Percentiles rank a stretch among this genome's conserved stretches.
Evolutionary conservation across 805 yeast species (phyloP).

Genomic region (Saturnispora besseyi): DNA sequence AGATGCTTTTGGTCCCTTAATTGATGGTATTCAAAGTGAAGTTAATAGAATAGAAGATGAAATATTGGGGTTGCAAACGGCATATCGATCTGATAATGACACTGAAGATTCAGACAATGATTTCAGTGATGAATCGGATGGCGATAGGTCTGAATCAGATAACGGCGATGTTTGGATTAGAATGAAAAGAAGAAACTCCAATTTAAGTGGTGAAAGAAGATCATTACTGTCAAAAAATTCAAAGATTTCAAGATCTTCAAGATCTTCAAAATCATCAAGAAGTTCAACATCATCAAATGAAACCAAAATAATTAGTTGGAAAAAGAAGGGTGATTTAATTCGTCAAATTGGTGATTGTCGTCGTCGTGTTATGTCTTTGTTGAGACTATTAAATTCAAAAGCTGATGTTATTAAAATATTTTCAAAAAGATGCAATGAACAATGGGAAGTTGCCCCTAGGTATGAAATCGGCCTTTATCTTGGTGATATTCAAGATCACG

Average conservation of each 20-base stretch:
- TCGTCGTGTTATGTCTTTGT: slow-evolving; percentile 83
- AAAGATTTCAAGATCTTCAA: slow-evolving; percentile 11
- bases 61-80: slow-evolving; percentile 78
- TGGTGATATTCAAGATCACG: slow-evolving; percentile 97
- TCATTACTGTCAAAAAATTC: slow-evolving; percentile 15
- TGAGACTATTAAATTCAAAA: slow-evolving; percentile 78
- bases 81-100: slow-evolving; percentile 36
- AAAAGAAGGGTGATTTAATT: slow-evolving; percentile 88
- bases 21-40: slow-evolving; percentile 87
- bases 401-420: slow-evolving; percentile 98
- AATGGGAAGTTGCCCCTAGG: slow-evolving; percentile 68
- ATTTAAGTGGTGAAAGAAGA: slow-evolving; percentile 19
- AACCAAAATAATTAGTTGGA: slow-evolving; percentile 59
- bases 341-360: slow-evolving; percentile 93
- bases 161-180: slow-evolving; percentile 28
- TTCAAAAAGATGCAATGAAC: slow-evolving; percentile 82
- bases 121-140: slow-evolving; percentile 31
- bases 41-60: slow-evolving; percentile 93
- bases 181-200: slow-evolving; percentile 24
- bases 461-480: slow-evolving; percentile 89
- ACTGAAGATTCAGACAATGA: slow-evolving; percentile 38
- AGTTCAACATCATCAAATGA: slow-evolving; percentile 30
- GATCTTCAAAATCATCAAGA: slow-evolving; percentile 16
- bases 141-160: slow-evolving; percentile 27
- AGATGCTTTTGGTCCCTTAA: slow-evolving; percentile 96